Evolutionary conservation across 2,329 filamentous ascomycete genomes (phyloP).

Genomic region (Colletotrichum tofieldiae): DNA sequence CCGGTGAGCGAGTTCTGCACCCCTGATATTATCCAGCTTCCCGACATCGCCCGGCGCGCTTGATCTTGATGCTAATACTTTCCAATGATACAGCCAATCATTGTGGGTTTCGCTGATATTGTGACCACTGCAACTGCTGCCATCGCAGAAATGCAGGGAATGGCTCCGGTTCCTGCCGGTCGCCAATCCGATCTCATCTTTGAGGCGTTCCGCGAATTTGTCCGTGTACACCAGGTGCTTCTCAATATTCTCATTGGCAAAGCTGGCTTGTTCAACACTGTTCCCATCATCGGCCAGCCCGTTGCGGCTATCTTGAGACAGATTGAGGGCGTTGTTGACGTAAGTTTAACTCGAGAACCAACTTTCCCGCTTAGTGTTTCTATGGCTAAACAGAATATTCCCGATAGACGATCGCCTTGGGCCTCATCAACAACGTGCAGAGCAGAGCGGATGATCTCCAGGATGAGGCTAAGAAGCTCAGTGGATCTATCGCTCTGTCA

Average conservation of each 20-base stretch:
- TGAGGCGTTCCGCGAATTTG: slow-evolving; percentile 51
- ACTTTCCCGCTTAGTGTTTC: neutral
- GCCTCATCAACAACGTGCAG: slow-evolving; percentile 50
- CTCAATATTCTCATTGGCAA: slow-evolving; percentile 55
- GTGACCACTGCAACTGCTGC: slow-evolving; percentile 44
- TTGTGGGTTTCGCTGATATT: slow-evolving; percentile 51
- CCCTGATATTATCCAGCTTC: neutral
- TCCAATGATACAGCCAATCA: slow-evolving; percentile 45
- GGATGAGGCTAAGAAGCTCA: neutral
- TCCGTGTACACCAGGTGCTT: slow-evolving; percentile 50
- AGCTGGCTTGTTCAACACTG: slow-evolving; percentile 47
- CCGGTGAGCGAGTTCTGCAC: slow-evolving; percentile 45
- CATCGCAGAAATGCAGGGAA: slow-evolving; percentile 45
- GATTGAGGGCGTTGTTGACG: slow-evolving; percentile 47
- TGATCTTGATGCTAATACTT: neutral
- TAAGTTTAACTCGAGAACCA: slow-evolving; percentile 42
- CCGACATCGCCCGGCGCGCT: fast-evolving
- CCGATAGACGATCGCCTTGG: slow-evolving; percentile 43
- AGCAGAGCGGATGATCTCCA: neutral
- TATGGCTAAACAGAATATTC: neutral
- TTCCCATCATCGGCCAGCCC: slow-evolving; percentile 50
- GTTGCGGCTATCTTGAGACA: slow-evolving; percentile 48
- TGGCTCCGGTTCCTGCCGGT: slow-evolving; percentile 31
- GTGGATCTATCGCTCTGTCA: fast-evolving
- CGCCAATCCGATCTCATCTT: slow-evolving; percentile 44